Percentiles rank a stretch among this genome's conserved stretches.
phyloP scores from a whole-genome alignment of 352 stramenopile genomes.

The Globisporangium lucens region DNA sequence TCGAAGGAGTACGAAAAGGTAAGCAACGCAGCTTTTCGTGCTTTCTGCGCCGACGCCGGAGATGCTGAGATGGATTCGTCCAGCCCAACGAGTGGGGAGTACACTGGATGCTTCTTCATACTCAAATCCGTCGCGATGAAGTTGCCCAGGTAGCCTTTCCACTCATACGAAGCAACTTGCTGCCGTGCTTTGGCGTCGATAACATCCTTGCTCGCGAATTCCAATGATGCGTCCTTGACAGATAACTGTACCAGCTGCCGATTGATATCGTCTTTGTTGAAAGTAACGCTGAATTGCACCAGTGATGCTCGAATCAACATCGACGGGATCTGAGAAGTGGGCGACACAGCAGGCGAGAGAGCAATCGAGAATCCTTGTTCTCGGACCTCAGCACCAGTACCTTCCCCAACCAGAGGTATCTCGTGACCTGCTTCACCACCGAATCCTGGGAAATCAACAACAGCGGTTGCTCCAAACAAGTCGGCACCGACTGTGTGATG shows the following conservation, averaged over 20 bases:
- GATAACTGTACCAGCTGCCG: conserved; percentile 62
- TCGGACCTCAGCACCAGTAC: not conserved
- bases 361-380: not conserved
- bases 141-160: conserved; percentile 57
- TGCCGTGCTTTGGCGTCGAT: not conserved
- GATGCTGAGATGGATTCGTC: conserved; percentile 28
- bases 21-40: conserved; percentile 22
- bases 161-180: conserved; percentile 11
- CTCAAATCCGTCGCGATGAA: conserved; percentile 75
- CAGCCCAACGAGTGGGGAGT: conserved; percentile 62
- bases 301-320: conserved; percentile 56
- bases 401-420: not conserved
- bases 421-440: not conserved
- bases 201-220: conserved; percentile 29
- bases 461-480: not conserved
- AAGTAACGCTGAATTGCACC: conserved; percentile 72
- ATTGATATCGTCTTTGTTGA: conserved; percentile 79
- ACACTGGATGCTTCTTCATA: conserved; percentile 61
- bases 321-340: conserved; percentile 10
- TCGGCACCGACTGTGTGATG: conserved; percentile 22
- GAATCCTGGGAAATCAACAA: not conserved
- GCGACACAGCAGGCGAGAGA: not conserved
- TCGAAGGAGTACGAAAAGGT: conserved; percentile 31
- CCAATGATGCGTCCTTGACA: conserved; percentile 51
- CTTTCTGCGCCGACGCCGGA: conserved; percentile 1